Conservation (phyloP, 345 rosid genomes). For the Lepidium didymum region DNA sequence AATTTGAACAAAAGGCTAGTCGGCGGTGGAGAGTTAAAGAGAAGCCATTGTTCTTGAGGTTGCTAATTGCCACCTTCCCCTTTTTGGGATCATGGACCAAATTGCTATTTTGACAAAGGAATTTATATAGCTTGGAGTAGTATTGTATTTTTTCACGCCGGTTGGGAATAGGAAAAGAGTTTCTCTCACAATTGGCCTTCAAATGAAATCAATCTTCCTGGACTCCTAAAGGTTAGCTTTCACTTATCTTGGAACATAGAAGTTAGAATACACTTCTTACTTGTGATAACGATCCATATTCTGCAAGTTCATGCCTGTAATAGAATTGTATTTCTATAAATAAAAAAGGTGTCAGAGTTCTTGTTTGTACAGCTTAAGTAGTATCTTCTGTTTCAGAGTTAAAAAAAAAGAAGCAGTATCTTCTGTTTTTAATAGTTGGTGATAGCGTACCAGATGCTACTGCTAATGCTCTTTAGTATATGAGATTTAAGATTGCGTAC, state of each 20-base stretch:
- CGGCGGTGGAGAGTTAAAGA: conserved; percentile 57
- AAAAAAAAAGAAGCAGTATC: no score
- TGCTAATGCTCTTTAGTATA: neutral
- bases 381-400: no score
- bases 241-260: conserved; percentile 3
- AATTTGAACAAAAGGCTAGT: conserved; percentile 34
- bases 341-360: conserved; percentile 10
- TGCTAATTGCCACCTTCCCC: conserved; percentile 66
- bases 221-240: conserved; percentile 24
- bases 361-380: neutral
- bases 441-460: conserved; percentile 24
- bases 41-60: conserved; percentile 53
- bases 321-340: conserved; percentile 2
- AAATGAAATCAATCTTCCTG: conserved; percentile 2
- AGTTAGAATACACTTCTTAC: neutral
- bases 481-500: neutral
- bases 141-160: neutral
- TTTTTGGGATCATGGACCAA: conserved; percentile 67
- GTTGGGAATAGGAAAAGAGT: neutral
- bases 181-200: neutral
- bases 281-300: conserved; percentile 7
- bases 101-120: conserved; percentile 41
- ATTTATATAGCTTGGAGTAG: conserved; percentile 1
- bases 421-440: neutral
- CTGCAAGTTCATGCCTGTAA: conserved; percentile 16